These are phyloP conservation scores for Rhizopogon vinicolor DNA, from an alignment of 768 basidiomycete species.

Conservation along the genomic window DNA sequence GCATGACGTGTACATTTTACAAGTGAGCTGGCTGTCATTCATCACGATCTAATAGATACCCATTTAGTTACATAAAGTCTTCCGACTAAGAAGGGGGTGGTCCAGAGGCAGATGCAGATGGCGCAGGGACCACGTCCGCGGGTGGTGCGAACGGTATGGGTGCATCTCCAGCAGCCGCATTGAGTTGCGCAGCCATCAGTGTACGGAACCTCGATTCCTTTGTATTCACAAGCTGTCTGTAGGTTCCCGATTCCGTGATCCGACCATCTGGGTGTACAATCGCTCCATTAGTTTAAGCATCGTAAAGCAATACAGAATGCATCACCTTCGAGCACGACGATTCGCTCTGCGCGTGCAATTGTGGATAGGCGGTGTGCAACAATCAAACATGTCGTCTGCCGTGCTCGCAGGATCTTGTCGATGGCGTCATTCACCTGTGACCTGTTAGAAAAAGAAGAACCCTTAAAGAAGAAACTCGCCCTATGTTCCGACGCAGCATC, in stretches of 20 bases:
- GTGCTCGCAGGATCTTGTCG: slow-evolving; percentile 74
- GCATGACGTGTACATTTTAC: neutral
- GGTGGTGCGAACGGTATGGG: neutral
- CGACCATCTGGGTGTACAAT: slow-evolving; percentile 48
- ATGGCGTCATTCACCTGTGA: slow-evolving; percentile 82
- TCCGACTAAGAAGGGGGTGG: neutral
- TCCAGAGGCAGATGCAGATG: neutral
- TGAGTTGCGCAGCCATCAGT: slow-evolving; percentile 88
- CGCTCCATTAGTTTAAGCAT: neutral
- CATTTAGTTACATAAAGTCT: neutral
- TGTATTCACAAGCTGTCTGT: slow-evolving; percentile 68
- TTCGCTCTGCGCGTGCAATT: slow-evolving; percentile 84
- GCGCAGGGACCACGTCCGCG: neutral
- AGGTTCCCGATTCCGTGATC: slow-evolving; percentile 81
- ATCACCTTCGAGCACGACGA: slow-evolving; percentile 82
- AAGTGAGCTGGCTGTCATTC: neutral
- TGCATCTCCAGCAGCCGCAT: slow-evolving; percentile 32
- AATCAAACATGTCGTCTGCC: slow-evolving; percentile 82
- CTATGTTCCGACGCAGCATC: slow-evolving; percentile 87
- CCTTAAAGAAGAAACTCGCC: slow-evolving; percentile 28
- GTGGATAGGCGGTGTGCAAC: slow-evolving; percentile 90
- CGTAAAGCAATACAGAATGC: slow-evolving; percentile 5
- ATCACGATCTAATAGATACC: slow-evolving; percentile 2
- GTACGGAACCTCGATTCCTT: slow-evolving; percentile 76
- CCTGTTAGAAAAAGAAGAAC: neutral